Conservation (phyloP, 2,329 filamentous ascomycete species). For the Pestalotiopsis sp. region DNA sequence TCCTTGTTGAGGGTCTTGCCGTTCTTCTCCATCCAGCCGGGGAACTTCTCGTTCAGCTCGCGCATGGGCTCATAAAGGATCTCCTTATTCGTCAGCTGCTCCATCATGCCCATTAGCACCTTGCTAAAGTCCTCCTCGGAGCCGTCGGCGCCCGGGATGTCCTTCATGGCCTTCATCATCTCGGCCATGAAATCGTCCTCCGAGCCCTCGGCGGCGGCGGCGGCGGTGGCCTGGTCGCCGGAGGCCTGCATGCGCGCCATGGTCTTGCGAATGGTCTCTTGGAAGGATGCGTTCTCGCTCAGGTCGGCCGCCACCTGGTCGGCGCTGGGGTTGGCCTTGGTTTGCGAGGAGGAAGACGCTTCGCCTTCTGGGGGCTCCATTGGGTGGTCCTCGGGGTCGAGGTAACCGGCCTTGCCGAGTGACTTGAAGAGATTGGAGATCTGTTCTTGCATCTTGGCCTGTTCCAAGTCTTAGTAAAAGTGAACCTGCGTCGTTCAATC, state of each 20-base stretch:
- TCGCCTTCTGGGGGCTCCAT: slow-evolving; percentile 11
- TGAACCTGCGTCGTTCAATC: background rate
- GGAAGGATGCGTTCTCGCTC: slow-evolving; percentile 71
- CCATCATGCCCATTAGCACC: slow-evolving; percentile 98
- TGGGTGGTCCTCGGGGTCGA: slow-evolving; percentile 24
- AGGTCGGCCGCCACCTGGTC: slow-evolving; percentile 33
- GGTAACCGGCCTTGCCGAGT: slow-evolving; percentile 56
- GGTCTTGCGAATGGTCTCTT: slow-evolving; percentile 88
- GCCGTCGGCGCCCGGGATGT: slow-evolving; percentile 56
- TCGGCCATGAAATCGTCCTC: slow-evolving; percentile 87
- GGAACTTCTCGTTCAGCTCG: slow-evolving; percentile 91
- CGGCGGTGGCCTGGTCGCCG: slow-evolving; percentile 81
- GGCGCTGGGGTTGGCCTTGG: slow-evolving; percentile 25
- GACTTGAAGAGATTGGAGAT: slow-evolving; percentile 80
- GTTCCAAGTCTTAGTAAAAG: background rate
- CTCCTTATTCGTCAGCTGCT: slow-evolving; percentile 97
- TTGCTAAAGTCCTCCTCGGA: slow-evolving; percentile 88
- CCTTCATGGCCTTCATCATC: slow-evolving; percentile 86
- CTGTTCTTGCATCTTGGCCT: slow-evolving; percentile 76
- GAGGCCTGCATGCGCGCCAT: slow-evolving; percentile 97
- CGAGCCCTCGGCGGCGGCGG: slow-evolving; percentile 65
- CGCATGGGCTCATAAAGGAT: slow-evolving; percentile 99
- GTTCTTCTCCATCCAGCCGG: slow-evolving; percentile 84
- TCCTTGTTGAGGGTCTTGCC: slow-evolving; percentile 64
- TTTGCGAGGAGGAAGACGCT: slow-evolving; percentile 23